These are phyloP conservation scores for Blastobotrys buckinghamii DNA, from an alignment of 1,139 yeast genomes.

Conservation along the genomic window DNA sequence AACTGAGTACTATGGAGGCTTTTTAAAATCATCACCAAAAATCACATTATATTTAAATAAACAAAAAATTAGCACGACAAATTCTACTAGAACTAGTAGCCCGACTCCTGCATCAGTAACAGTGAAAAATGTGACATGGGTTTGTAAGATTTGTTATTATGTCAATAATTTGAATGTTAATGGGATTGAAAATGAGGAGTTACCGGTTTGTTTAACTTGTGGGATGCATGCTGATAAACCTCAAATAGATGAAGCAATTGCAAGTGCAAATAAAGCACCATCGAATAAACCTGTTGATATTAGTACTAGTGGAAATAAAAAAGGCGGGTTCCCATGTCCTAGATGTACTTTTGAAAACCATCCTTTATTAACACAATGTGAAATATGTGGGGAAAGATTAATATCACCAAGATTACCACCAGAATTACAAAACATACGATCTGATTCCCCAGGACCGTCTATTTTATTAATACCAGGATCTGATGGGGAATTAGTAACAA, in stretches of 20 bases:
- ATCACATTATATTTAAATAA: constrained; percentile 41
- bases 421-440: constrained; percentile 19
- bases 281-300: background rate
- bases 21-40: constrained; percentile 75
- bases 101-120: constrained; percentile 3
- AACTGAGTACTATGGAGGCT: constrained; percentile 48
- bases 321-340: constrained; percentile 53
- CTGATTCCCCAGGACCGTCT: constrained; percentile 24
- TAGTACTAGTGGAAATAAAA: no score
- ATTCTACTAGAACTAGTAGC: background rate
- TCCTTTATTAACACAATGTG: constrained; percentile 71
- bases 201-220: constrained; percentile 67
- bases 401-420: constrained; percentile 32
- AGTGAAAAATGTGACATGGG: constrained; percentile 46
- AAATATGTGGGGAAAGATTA: constrained; percentile 73
- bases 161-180: constrained; percentile 46
- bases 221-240: constrained; percentile 53
- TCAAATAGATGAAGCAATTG: constrained; percentile 30
- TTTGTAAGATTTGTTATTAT: constrained; percentile 77
- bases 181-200: constrained; percentile 34
- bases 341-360: constrained; percentile 85
- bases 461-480: constrained; percentile 17
- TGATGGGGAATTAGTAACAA: constrained; percentile 19
- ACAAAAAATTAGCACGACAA: background rate
- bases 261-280: constrained; percentile 9